Evolutionary conservation across 2,329 filamentous ascomycete genomes (phyloP), one percentile per base, ranked within the genome.

Genomic region (Colletotrichum incanum): DNA sequence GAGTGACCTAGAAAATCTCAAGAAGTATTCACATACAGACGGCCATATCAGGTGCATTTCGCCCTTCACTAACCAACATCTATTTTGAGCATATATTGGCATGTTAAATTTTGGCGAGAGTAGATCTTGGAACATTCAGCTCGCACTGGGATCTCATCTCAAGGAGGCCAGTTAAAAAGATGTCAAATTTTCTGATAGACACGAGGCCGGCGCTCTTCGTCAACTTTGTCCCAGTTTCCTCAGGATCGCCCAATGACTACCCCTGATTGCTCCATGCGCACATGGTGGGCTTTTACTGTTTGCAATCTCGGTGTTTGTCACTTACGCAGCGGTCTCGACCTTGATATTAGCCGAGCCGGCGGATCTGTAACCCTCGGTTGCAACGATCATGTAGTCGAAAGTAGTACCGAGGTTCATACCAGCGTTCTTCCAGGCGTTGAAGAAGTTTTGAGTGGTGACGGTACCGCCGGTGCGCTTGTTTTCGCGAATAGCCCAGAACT

Each of bases 291-390:
- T 8, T 2, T 11, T 3, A 12, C 3, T 6, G 2, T 20, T 26
- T 12, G n/a, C 60, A 45, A 12, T 26, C 2, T 37, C 31, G 9
- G 2, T 16, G 1, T 65, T 8, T 26, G 31, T 20, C 39, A 11
- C n/a, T 73, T 45, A 72, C 28, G 71, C 63, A 3, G 71, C 64
- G 11, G 71, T 68, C 73, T 74, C 74, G 75, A 88, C 85, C 62
- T 82, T 87, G 72, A 89, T 87, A 59, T 76, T 79, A 52, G 87
- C 82, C 62, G 79, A 82, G 0, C 88, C 87, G 71, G 81, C 83
- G 79, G 86, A 87, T 72, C 82, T 79, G 78, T 88, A 88, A 4
- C 86, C 87, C 78, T 89, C 88, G 0, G 86, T 86, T 18, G 87
- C 87, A 26, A 89, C 79, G 72, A 90, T 88, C 82, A 86, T 84